Percentiles rank a stretch among this genome's conserved stretches.
Conservation (phyloP, 805 yeast species). For the Saccharomycopsis schoenii region DNA sequence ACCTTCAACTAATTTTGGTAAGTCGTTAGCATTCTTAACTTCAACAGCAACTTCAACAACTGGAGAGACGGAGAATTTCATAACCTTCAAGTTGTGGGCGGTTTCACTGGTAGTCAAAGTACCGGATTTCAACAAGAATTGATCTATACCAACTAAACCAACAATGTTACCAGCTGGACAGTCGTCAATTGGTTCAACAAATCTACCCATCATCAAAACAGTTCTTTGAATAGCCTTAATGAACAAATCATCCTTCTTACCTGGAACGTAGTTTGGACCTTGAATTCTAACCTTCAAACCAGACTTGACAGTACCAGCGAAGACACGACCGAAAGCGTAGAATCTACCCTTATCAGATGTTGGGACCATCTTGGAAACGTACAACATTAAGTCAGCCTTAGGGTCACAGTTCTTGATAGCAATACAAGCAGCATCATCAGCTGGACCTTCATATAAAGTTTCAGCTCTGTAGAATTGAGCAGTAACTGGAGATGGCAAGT, state of each 20-base stretch:
- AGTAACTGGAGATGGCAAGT: constrained; percentile 98
- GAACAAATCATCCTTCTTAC: constrained; percentile 96
- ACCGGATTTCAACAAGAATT: constrained; percentile 98
- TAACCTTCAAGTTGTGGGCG: constrained; percentile 99
- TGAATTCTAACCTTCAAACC: constrained; percentile 99
- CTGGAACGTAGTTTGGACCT: constrained; percentile 99
- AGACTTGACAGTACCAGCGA: constrained; percentile 98
- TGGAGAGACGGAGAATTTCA: constrained; percentile 99
- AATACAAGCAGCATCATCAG: constrained; percentile 79
- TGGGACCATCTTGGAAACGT: constrained; percentile 99
- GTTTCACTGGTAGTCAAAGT: constrained; percentile 93
- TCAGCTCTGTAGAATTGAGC: constrained; percentile 99
- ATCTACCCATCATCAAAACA: constrained; percentile 99
- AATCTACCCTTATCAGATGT: constrained; percentile 99
- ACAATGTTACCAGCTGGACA: constrained; percentile 99
- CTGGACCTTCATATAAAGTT: constrained; percentile 97
- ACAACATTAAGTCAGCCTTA: constrained; percentile 94
- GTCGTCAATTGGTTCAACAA: constrained; percentile 96
- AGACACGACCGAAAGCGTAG: constrained; percentile 99
- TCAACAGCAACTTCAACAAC: constrained; percentile 99
- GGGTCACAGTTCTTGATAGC: constrained; percentile 99
- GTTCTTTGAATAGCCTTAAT: constrained; percentile 97
- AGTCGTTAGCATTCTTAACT: constrained; percentile 98
- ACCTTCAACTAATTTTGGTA: constrained; percentile 99
- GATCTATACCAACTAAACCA: constrained; percentile 99